Conservation (phyloP, 1,284 basidiomycete species). For the Prillingera fragicola region DNA sequence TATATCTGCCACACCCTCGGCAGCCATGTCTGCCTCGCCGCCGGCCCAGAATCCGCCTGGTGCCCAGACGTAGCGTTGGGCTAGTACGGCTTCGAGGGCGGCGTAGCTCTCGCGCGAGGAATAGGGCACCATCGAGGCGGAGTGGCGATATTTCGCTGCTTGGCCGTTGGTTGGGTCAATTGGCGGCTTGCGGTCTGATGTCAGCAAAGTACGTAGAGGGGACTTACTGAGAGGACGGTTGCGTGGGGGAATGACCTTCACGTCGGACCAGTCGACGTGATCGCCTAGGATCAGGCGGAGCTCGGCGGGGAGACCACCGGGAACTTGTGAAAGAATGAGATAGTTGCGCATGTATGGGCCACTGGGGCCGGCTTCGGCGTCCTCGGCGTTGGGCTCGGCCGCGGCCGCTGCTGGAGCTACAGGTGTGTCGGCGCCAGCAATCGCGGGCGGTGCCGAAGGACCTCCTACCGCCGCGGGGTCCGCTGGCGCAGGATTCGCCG, state of each 20-base stretch:
- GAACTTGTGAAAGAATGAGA: slow-evolving; percentile 47
- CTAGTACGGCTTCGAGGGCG: slow-evolving; percentile 37
- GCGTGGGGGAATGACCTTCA: slow-evolving; percentile 44
- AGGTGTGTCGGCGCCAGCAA: background rate
- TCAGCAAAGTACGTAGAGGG: slow-evolving; percentile 8
- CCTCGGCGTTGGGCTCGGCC: background rate
- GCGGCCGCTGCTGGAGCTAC: no score
- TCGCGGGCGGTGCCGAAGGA: background rate
- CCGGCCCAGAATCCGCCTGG: slow-evolving; percentile 35
- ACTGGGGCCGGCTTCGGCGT: slow-evolving; percentile 5
- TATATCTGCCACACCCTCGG: slow-evolving; percentile 32
- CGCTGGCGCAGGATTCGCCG: background rate
- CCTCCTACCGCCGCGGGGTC: background rate
- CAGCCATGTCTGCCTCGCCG: slow-evolving; percentile 33
- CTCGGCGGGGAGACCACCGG: slow-evolving; percentile 47
- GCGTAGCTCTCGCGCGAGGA: slow-evolving; percentile 46
- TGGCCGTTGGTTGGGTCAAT: slow-evolving; percentile 51
- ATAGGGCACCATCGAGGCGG: slow-evolving; percentile 48
- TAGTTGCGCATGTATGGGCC: slow-evolving; percentile 46
- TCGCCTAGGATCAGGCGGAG: slow-evolving; percentile 48
- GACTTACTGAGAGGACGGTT: slow-evolving; percentile 45
- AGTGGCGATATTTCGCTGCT: slow-evolving; percentile 51
- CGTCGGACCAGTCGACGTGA: slow-evolving; percentile 49
- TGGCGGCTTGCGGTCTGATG: slow-evolving; percentile 32
- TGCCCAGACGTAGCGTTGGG: slow-evolving; percentile 32